Conservation (phyloP, 2,329 filamentous ascomycete species). For the Dendryphion nanum region DNA sequence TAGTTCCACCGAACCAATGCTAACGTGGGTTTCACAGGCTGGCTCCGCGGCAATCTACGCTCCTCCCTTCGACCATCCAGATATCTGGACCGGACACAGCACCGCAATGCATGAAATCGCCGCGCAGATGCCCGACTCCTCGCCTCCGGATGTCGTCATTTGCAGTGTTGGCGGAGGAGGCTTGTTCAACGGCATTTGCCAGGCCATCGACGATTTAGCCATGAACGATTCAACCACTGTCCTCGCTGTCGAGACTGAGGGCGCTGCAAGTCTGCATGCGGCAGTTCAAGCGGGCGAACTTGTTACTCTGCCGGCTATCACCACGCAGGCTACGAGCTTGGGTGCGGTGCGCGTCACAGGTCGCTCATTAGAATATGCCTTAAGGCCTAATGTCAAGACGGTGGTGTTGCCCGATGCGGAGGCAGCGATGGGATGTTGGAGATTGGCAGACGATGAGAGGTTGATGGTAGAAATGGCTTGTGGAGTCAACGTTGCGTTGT, state of each 20-base stretch:
- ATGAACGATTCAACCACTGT: slow-evolving; percentile 45
- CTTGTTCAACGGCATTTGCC: slow-evolving; percentile 71
- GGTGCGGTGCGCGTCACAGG: slow-evolving; percentile 71
- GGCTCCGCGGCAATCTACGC: slow-evolving; percentile 55
- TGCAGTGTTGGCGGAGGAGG: slow-evolving; percentile 82
- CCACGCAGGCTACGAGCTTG: slow-evolving; percentile 71
- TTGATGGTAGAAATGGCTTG: slow-evolving; percentile 82
- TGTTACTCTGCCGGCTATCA: slow-evolving; percentile 68
- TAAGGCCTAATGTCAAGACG: slow-evolving; percentile 54
- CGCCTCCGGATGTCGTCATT: slow-evolving; percentile 65
- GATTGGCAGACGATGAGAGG: slow-evolving; percentile 78
- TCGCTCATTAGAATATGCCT: slow-evolving; percentile 65
- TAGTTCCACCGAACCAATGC: slow-evolving; percentile 31
- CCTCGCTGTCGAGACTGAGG: slow-evolving; percentile 72
- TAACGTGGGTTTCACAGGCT: slow-evolving; percentile 40
- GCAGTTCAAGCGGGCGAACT: slow-evolving; percentile 57
- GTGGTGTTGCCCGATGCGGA: slow-evolving; percentile 71
- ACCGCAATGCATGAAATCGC: slow-evolving; percentile 57
- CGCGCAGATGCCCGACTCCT: slow-evolving; percentile 41
- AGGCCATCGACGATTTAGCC: slow-evolving; percentile 58
- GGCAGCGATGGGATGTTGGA: slow-evolving; percentile 73
- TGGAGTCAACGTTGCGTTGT: slow-evolving; percentile 72
- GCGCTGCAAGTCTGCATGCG: slow-evolving; percentile 68
- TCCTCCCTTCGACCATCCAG: slow-evolving; percentile 67
- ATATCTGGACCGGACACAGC: slow-evolving; percentile 66